Evolutionary conservation across 768 basidiomycete species (phyloP), one percentile per base, ranked within the genome.

Genomic region (Calocybe indica): DNA sequence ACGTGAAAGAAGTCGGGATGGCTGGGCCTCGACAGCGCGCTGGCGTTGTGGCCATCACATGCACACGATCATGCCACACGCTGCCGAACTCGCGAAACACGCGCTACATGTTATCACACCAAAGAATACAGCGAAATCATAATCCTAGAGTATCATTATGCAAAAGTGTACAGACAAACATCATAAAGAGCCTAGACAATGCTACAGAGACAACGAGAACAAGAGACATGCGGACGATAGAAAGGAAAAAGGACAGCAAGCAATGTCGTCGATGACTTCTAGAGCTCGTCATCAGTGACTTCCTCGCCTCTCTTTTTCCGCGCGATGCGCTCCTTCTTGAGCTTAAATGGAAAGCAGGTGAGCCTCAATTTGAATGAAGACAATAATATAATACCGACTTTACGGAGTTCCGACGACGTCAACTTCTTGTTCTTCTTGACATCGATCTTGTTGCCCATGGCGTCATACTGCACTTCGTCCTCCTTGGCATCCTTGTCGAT

Each of bases 361-460:
- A 13, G 22, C 37, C 28, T 12, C 31, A 30, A 22, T 15, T 37
- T 30, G 32, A 33, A 14, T n/a, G n/a, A 48, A 14, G 33, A 15
- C 15, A 29, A 7, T 37, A 35, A 22, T 22, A 22, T 1, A 22
- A 22, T 22, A 55, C 70, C 48, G 52, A 79, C 73, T 60, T 97
- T 98, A 51, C 95, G 83, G 45, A 80, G 78, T 64, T 98, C 95
- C 29, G 76, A 63, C 28, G 93, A 73, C 9, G 85, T 84, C 53
- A 91, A 57, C 77, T 95, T 95, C 80, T 91, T 93, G 59, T 64
- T 58, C 80, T 95, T 94, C 72, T 83, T 88, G 56, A 37, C 66
- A 52, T 89, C 88, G 54, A 93, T 72, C 83, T 93, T 94, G 88
- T 97, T 97, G 51, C 95, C 95, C 88, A 99, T 90, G 15, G 96